Evolutionary conservation across 768 basidiomycete species (phyloP).

Genomic region (Tricholoma matsutake): DNA sequence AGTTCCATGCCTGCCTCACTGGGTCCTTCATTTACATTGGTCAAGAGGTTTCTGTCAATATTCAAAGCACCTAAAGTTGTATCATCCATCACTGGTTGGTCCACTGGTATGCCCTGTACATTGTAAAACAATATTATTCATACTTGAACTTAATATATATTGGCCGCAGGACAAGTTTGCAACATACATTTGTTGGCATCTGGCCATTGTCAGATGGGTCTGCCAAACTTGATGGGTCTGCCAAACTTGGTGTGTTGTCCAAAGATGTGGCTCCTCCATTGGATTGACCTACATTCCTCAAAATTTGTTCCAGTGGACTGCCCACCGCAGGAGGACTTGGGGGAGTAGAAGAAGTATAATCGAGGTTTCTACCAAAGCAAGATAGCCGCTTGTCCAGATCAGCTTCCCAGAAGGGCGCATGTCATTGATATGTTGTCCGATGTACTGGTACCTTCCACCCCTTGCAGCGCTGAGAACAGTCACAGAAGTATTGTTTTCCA

Average conservation of each 20-base stretch:
- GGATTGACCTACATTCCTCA: too few relatives aligned
- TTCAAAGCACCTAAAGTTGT: background rate
- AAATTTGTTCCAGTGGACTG: background rate
- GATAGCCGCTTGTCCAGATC: background rate
- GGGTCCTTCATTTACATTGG: background rate
- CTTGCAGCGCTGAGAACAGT: conserved; percentile 1
- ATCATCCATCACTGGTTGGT: background rate
- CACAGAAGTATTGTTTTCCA: background rate
- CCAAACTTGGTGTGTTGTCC: too few relatives aligned
- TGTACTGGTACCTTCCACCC: background rate
- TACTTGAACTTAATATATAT: background rate
- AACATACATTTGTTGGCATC: background rate
- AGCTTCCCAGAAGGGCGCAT: background rate
- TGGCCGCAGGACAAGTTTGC: background rate
- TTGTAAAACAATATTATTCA: background rate
- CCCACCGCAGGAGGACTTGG: background rate
- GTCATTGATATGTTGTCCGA: background rate
- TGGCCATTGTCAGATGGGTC: background rate
- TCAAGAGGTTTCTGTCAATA: background rate
- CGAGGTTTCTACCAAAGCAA: background rate
- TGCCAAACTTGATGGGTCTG: background rate
- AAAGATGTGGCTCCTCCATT: background rate
- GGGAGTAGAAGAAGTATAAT: background rate
- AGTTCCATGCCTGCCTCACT: background rate
- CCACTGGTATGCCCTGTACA: background rate